phyloP scores from a whole-genome alignment of 2,329 filamentous ascomycete species.

The Cryoendolithus antarcticus region DNA sequence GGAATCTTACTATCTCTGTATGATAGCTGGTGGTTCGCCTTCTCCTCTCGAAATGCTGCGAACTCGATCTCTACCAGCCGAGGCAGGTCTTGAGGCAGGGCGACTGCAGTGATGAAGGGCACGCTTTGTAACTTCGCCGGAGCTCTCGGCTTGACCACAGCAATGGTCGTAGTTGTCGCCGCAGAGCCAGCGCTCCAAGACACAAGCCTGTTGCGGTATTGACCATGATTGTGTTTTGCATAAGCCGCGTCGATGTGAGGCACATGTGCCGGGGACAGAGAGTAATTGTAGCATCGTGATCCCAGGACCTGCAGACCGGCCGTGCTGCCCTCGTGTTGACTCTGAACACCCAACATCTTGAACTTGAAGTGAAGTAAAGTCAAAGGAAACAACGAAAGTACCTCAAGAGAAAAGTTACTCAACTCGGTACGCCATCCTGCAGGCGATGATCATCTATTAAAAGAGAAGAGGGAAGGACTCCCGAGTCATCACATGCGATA shows the following conservation, averaged over 20 bases:
- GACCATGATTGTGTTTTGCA: too few relatives aligned
- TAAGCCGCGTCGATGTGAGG: too few relatives aligned
- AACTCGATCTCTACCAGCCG: constrained; percentile 31
- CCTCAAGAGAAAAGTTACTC: too few relatives aligned
- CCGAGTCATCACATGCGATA: too few relatives aligned
- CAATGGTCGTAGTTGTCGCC: too few relatives aligned
- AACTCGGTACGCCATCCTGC: too few relatives aligned
- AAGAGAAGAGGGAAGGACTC: too few relatives aligned
- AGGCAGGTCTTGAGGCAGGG: constrained; percentile 15
- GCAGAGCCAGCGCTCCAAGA: too few relatives aligned
- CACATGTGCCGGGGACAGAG: not conserved
- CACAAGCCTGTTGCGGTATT: too few relatives aligned
- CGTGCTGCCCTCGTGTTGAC: constrained; percentile 4
- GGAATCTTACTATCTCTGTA: constrained; percentile 18
- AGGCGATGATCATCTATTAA: too few relatives aligned
- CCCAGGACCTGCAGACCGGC: constrained; percentile 4
- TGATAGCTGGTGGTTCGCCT: constrained; percentile 21
- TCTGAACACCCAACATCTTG: constrained; percentile 3
- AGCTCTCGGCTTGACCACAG: not conserved
- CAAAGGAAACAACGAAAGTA: too few relatives aligned
- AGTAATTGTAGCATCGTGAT: constrained; percentile 4
- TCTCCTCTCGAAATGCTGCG: constrained; percentile 23
- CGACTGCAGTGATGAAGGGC: constrained; percentile 12
- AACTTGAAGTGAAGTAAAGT: too few relatives aligned
- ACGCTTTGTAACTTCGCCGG: not conserved